Evolutionary conservation across 2,329 filamentous ascomycete genomes (phyloP).

Genomic region (Aspergillus pseudonomiae): DNA sequence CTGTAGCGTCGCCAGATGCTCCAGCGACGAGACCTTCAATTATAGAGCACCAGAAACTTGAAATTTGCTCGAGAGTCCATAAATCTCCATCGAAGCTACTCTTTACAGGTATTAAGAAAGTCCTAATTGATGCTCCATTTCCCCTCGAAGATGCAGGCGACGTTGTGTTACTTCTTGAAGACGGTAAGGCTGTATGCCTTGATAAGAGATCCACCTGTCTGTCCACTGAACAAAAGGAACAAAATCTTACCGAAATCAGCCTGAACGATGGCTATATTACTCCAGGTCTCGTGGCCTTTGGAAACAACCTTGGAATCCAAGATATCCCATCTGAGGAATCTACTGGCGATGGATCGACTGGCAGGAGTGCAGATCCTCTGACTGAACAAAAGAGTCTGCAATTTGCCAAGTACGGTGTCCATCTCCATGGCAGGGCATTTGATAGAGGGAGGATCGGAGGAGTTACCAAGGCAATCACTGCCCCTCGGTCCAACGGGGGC

Average conservation of each 20-base stretch:
- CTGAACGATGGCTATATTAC: slow-evolving; percentile 7
- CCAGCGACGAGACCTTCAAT: background rate
- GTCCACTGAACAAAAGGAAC: background rate
- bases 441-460: slow-evolving; percentile 57
- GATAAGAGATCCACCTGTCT: background rate
- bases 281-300: slow-evolving; percentile 6
- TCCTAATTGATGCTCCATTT: background rate
- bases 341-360: slow-evolving; percentile 48
- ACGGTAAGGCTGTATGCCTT: background rate
- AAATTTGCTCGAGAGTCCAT: background rate
- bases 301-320: slow-evolving; percentile 45
- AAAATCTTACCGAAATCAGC: background rate
- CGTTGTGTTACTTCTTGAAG: background rate
- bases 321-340: slow-evolving; percentile 61
- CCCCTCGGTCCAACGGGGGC: slow-evolving; percentile 52
- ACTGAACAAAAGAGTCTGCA: slow-evolving; percentile 18
- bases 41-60: background rate
- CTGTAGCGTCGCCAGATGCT: background rate
- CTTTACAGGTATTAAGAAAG: background rate
- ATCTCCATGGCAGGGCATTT: slow-evolving; percentile 59
- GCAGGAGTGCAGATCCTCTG: slow-evolving; percentile 56
- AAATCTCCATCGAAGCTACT: background rate
- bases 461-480: slow-evolving; percentile 60
- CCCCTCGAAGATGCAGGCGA: background rate
- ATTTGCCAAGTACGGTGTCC: slow-evolving; percentile 51